Evolutionary conservation across 805 yeast species (phyloP), one percentile per base, ranked within the genome.

Genomic region (Zygosaccharomyces bisporus): DNA sequence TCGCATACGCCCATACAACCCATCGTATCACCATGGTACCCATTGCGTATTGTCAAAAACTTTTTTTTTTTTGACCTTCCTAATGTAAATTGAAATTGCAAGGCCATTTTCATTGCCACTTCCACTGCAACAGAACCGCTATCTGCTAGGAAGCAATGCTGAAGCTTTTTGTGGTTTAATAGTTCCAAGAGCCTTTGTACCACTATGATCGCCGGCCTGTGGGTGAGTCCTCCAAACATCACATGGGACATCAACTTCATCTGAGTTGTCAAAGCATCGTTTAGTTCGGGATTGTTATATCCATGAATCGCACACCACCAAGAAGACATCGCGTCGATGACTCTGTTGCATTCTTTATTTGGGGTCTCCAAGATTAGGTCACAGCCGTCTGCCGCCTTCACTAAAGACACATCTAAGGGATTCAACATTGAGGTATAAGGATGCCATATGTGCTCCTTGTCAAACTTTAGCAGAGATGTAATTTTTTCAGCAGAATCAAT

Each of bases 1-100:
- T 59, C 64, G 47, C 70, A 66, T 4, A 66, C 69, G 12, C 71
- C 66, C 57, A 68, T 67, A 13, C 68, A 72, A 23, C 70, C 71
- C 31, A 67, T 52, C 1, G 69, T 63, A 45, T 70, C 66, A 9
- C 73, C 73, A 42, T 68, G 72, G 46, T 67, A 69, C 23, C 70
- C 70, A 35, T 55, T 56, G 4, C 55, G 55, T 17, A 64, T 60
- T 45, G 69, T 67, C 46, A 69, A 43, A 34, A 68, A 54, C 44
- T 49, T 56, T 18, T 20, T 62, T 42, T 56, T 56, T 24, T 62
- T 60, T 20, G 61, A 44, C 24, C 54, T 45, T 33, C 45, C 49
- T 10, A 48, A 42, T 9, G 59, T 49, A 30, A 63, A 61, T 4
- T 55, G 54, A 29, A 63, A 61, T 39, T 58, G 63, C n/a, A 61